Conservation (phyloP, 768 basidiomycete genomes). For the Tephrocybe sp. region DNA sequence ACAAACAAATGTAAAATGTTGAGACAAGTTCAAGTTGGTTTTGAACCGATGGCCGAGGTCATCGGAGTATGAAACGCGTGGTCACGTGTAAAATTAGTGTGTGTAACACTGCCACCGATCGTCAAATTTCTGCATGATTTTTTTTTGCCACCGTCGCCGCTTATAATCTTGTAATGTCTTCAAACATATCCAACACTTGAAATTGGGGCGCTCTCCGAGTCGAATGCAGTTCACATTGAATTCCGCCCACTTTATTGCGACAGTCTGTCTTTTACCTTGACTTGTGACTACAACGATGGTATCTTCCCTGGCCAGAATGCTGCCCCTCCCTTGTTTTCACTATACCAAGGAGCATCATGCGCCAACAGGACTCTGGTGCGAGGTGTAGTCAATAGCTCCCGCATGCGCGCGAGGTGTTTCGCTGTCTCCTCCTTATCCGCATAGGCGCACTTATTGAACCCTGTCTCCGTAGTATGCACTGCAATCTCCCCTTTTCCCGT, state of each 20-base stretch:
- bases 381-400: constrained; percentile 34
- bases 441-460: constrained; percentile 41
- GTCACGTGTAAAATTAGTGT: background rate
- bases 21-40: constrained; percentile 10
- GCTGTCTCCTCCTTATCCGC: constrained; percentile 40
- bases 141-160: too few relatives aligned
- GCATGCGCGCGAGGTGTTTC: constrained; percentile 34
- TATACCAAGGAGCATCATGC: constrained; percentile 56
- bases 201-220: too few relatives aligned
- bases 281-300: constrained; percentile 5
- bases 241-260: too few relatives aligned
- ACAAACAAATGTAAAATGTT: constrained; percentile 6
- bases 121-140: background rate
- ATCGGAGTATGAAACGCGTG: constrained; percentile 14
- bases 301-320: constrained; percentile 46
- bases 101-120: background rate
- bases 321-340: constrained; percentile 38
- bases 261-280: background rate
- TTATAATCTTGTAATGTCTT: too few relatives aligned
- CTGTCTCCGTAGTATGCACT: constrained; percentile 20
- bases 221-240: too few relatives aligned
- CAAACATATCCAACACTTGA: too few relatives aligned
- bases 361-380: constrained; percentile 49
- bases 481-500: constrained; percentile 44
- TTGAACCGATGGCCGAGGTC: background rate